Evolutionary conservation across 2,329 filamentous ascomycete species (phyloP).

Genomic region (Sporothrix pallida): DNA sequence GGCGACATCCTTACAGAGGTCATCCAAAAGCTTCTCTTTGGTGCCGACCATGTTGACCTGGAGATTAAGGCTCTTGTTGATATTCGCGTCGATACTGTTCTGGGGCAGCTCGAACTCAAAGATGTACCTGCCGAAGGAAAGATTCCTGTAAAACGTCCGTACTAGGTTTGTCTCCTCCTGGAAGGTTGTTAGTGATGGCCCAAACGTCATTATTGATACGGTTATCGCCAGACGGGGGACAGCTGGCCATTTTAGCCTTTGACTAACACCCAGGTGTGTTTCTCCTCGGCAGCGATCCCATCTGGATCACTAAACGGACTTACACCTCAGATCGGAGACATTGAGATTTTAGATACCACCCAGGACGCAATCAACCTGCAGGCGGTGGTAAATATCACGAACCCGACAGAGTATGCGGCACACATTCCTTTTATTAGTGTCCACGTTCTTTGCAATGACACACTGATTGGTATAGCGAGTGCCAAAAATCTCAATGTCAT

Average conservation of each 20-base stretch:
- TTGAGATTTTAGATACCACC: slow-evolving; percentile 76
- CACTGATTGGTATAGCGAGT: slow-evolving; percentile 75
- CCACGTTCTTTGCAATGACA: slow-evolving; percentile 74
- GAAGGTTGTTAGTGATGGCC: slow-evolving; percentile 35
- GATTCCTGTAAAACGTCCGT: slow-evolving; percentile 94
- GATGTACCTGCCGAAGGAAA: slow-evolving; percentile 84
- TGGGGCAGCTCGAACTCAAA: slow-evolving; percentile 81
- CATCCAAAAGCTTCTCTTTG: slow-evolving; percentile 80
- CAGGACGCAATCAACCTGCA: slow-evolving; percentile 72
- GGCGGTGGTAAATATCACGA: slow-evolving; percentile 81
- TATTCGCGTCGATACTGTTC: slow-evolving; percentile 77
- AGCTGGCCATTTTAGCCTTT: neutral
- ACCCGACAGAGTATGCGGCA: slow-evolving; percentile 86
- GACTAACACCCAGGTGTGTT: slow-evolving; percentile 34
- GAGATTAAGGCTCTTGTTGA: slow-evolving; percentile 81
- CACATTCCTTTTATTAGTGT: slow-evolving; percentile 80
- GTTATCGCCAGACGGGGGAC: too few species aligned
- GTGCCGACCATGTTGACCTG: slow-evolving; percentile 70
- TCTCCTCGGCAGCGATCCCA: slow-evolving; percentile 58
- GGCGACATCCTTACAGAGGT: slow-evolving; percentile 78
- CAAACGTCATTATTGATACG: too few species aligned
- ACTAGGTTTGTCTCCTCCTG: slow-evolving; percentile 55
- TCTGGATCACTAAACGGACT: slow-evolving; percentile 56
- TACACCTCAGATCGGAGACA: slow-evolving; percentile 69
- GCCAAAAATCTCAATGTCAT: slow-evolving; percentile 67